Evolutionary conservation across 1,139 yeast species (phyloP).

Genomic region (Suhomyces wounanorum): DNA sequence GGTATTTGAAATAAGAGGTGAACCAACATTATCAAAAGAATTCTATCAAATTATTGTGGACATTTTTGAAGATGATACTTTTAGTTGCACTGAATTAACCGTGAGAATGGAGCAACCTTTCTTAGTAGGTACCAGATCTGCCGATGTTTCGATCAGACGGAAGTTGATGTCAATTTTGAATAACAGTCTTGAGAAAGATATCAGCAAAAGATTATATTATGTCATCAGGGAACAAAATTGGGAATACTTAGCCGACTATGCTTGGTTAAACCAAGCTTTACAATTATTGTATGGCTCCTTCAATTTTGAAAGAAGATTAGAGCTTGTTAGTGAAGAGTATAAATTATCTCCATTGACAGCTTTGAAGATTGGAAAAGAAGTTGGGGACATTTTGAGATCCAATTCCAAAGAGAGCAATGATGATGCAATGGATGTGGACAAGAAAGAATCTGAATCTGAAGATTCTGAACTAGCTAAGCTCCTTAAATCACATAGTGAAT

Average conservation of each 20-base stretch:
- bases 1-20: slow-evolving; percentile 87
- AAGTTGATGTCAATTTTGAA: slow-evolving; percentile 81
- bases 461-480: slow-evolving; percentile 32
- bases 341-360: slow-evolving; percentile 14
- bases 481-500: slow-evolving; percentile 51
- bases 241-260: slow-evolving; percentile 91
- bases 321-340: slow-evolving; percentile 50
- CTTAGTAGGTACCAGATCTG: slow-evolving; percentile 85
- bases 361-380: slow-evolving; percentile 2
- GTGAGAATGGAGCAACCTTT: slow-evolving; percentile 97
- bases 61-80: slow-evolving; percentile 78
- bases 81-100: slow-evolving; percentile 85
- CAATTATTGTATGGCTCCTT: slow-evolving; percentile 84
- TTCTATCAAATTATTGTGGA: slow-evolving; percentile 87
- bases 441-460: background rate
- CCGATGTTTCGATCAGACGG: slow-evolving; percentile 73
- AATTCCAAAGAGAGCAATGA: slow-evolving; percentile 9
- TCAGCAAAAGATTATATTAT: slow-evolving; percentile 78
- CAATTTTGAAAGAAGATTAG: slow-evolving; percentile 50
- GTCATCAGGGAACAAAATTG: slow-evolving; percentile 92
- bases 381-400: background rate
- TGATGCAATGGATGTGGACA: slow-evolving; percentile 28
- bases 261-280: slow-evolving; percentile 93
- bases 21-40: slow-evolving; percentile 73
- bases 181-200: slow-evolving; percentile 76